Percentiles rank a stretch among this genome's conserved stretches.
phyloP scores from a whole-genome alignment of 345 rosid species.

The Camelina sativa region DNA sequence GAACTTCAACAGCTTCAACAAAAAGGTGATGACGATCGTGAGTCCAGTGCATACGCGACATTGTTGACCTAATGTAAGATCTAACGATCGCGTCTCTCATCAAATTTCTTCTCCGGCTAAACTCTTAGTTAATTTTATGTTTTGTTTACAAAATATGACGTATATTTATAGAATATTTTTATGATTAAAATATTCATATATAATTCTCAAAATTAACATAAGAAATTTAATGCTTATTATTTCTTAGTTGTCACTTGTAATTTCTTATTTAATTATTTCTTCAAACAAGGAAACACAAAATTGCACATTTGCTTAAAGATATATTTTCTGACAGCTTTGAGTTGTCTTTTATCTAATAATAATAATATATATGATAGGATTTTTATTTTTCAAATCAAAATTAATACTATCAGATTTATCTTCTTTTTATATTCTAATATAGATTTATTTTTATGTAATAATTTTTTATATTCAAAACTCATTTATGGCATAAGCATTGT shows the following conservation, averaged over 20 bases:
- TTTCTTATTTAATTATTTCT: too few relatives aligned
- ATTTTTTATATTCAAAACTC: too few relatives aligned
- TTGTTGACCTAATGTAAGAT: constrained; percentile 58
- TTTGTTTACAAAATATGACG: neutral
- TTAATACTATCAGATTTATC: too few relatives aligned
- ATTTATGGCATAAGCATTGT: too few relatives aligned
- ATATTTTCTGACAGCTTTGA: too few relatives aligned
- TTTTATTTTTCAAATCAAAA: too few relatives aligned
- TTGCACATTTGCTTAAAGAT: too few relatives aligned
- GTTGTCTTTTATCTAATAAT: too few relatives aligned
- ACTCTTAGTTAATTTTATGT: neutral
- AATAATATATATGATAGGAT: too few relatives aligned
- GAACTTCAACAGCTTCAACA: constrained; percentile 55
- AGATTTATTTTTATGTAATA: too few relatives aligned
- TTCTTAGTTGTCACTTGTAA: neutral
- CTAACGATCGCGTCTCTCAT: constrained; percentile 30
- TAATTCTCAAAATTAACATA: neutral
- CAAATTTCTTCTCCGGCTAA: neutral
- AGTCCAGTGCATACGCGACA: constrained; percentile 69
- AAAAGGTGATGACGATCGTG: constrained; percentile 61
- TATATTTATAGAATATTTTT: neutral
- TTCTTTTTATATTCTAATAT: too few relatives aligned
- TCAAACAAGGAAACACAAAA: too few relatives aligned
- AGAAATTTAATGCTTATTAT: neutral
- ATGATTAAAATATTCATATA: neutral